These are phyloP conservation scores for Ceratocystis variospora DNA, from an alignment of 2,329 filamentous ascomycete genomes.

Conservation along the genomic window DNA sequence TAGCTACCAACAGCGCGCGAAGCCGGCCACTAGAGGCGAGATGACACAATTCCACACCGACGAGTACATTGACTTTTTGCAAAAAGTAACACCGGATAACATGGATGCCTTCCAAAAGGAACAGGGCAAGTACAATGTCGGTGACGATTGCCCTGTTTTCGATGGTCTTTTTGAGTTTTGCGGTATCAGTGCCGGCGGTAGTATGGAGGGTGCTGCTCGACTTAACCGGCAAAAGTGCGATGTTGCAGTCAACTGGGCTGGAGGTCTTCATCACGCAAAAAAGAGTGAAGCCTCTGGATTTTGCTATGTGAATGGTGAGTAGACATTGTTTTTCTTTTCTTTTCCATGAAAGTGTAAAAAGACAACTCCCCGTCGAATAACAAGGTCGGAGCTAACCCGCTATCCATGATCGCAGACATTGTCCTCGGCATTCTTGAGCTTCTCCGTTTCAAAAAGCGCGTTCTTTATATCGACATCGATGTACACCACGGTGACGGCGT, in stretches of 20 bases:
- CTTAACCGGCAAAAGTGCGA: slow-evolving; percentile 85
- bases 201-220: slow-evolving; percentile 82
- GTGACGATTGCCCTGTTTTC: slow-evolving; percentile 94
- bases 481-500: slow-evolving; percentile 90
- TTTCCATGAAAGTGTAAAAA: not conserved
- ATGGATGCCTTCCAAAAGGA: slow-evolving; percentile 75
- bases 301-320: slow-evolving; percentile 89
- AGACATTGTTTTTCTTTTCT: not conserved
- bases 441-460: slow-evolving; percentile 76
- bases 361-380: not conserved
- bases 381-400: not conserved
- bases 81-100: slow-evolving; percentile 93
- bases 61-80: slow-evolving; percentile 91
- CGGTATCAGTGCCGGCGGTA: slow-evolving; percentile 84
- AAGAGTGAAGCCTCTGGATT: slow-evolving; percentile 94
- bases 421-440: slow-evolving; percentile 90
- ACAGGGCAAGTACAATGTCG: slow-evolving; percentile 85
- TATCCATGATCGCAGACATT: slow-evolving; percentile 43
- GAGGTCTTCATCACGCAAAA: slow-evolving; percentile 92
- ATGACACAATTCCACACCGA: slow-evolving; percentile 89
- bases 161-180: slow-evolving; percentile 97
- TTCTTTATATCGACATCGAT: slow-evolving; percentile 96
- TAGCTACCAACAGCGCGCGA: slow-evolving; percentile 48
- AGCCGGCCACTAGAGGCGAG: slow-evolving; percentile 76
- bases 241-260: slow-evolving; percentile 97